Percentiles rank a stretch among this genome's conserved stretches.
phyloP scores from a whole-genome alignment of 805 yeast species.

The Kuraishia cidri region DNA sequence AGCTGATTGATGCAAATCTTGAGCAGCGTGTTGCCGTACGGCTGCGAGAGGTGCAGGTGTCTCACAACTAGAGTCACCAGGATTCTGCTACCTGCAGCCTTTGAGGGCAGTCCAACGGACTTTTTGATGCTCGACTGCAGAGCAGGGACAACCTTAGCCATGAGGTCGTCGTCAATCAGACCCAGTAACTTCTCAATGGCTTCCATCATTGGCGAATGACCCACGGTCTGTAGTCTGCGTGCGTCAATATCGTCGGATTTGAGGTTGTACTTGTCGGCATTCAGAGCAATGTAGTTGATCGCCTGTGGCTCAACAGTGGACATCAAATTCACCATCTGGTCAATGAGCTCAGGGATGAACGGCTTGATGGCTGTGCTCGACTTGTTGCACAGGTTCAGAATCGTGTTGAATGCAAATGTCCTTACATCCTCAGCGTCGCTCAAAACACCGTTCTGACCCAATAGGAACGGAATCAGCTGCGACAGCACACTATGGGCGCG shows the following conservation, averaged over 20 bases:
- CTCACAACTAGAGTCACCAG: slow-evolving; percentile 55
- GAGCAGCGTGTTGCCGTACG: slow-evolving; percentile 57
- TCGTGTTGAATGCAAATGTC: slow-evolving; percentile 62
- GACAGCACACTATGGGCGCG: slow-evolving; percentile 34
- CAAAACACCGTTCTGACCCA: slow-evolving; percentile 71
- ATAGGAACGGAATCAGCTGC: slow-evolving; percentile 65
- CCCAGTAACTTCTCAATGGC: slow-evolving; percentile 68
- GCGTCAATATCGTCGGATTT: slow-evolving; percentile 69
- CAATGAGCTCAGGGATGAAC: slow-evolving; percentile 60
- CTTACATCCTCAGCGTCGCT: slow-evolving; percentile 84
- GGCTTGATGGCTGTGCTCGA: slow-evolving; percentile 54
- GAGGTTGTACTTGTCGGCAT: slow-evolving; percentile 82
- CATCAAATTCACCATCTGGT: slow-evolving; percentile 62
- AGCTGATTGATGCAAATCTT: slow-evolving; percentile 49
- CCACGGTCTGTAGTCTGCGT: slow-evolving; percentile 61
- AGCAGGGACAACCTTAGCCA: slow-evolving; percentile 38
- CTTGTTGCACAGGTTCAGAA: slow-evolving; percentile 61
- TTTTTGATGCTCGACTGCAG: slow-evolving; percentile 50
- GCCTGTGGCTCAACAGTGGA: slow-evolving; percentile 90
- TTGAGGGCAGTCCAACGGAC: slow-evolving; percentile 86
- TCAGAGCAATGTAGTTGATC: slow-evolving; percentile 73
- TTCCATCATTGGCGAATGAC: slow-evolving; percentile 83
- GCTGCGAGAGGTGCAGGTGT: slow-evolving; percentile 32
- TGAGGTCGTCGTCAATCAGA: slow-evolving; percentile 38
- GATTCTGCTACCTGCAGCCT: slow-evolving; percentile 74